Evolutionary conservation across 1,284 basidiomycete genomes (phyloP).

Genomic region (Tremellales sp.): DNA sequence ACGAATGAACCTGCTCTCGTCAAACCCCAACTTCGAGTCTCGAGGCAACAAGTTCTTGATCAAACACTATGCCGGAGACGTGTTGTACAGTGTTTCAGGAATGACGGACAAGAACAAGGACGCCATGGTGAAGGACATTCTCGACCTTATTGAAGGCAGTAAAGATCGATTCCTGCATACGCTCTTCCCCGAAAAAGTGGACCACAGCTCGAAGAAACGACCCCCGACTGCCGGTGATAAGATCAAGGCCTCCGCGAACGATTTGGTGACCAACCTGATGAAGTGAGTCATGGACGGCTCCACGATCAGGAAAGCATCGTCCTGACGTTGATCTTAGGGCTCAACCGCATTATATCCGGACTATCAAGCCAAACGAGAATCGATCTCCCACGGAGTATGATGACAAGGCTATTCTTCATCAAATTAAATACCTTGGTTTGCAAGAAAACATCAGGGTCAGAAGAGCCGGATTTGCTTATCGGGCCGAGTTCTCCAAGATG

Average conservation of each 20-base stretch:
- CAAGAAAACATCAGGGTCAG: constrained; percentile 98
- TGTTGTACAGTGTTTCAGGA: constrained; percentile 93
- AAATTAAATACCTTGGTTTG: constrained; percentile 98
- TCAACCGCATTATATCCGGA: constrained; percentile 97
- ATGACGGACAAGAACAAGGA: constrained; percentile 99
- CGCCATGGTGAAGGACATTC: constrained; percentile 86
- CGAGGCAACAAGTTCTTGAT: constrained; percentile 86
- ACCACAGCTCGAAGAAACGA: constrained; percentile 95
- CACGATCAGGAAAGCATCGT: constrained; percentile 18
- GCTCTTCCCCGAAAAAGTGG: constrained; percentile 91
- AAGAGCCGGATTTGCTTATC: constrained; percentile 94
- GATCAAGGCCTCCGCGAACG: constrained; percentile 93
- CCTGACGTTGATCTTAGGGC: background rate
- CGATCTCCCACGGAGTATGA: constrained; percentile 91
- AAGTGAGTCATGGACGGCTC: constrained; percentile 9
- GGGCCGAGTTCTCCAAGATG: constrained; percentile 89
- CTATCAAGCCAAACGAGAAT: constrained; percentile 99
- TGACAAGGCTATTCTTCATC: constrained; percentile 89
- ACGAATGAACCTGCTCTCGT: constrained; percentile 72
- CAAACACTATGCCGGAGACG: constrained; percentile 95
- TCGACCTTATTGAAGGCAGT: constrained; percentile 80
- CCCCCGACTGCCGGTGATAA: constrained; percentile 97
- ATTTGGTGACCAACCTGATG: constrained; percentile 69
- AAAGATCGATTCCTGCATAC: constrained; percentile 79
- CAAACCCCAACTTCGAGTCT: constrained; percentile 88